Conservation (phyloP, 345 rosid genomes). For the Salix viminalis region DNA sequence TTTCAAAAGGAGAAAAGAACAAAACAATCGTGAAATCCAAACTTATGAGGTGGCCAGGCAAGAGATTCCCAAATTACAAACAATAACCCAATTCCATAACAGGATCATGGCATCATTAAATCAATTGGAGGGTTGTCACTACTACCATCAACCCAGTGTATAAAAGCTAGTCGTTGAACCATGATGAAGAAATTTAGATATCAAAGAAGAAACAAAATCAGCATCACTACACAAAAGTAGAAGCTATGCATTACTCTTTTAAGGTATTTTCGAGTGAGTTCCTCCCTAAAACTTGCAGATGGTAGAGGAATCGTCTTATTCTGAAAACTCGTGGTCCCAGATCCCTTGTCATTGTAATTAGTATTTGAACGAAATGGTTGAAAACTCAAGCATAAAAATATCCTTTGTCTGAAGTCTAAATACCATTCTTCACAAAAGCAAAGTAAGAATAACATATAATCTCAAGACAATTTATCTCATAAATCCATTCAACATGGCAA, state of each 20-base stretch:
- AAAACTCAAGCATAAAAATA: constrained; percentile 7
- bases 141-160: background rate
- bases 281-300: background rate
- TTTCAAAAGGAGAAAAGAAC: constrained; percentile 3
- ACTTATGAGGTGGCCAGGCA: background rate
- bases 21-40: constrained; percentile 1
- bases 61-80: background rate
- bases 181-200: background rate
- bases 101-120: background rate
- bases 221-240: background rate
- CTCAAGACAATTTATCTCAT: background rate
- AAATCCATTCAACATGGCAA: background rate
- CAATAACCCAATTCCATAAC: background rate
- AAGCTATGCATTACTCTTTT: background rate
- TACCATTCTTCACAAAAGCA: background rate
- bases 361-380: background rate
- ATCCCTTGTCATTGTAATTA: background rate
- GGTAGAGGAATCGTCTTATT: constrained; percentile 8
- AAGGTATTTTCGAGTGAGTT: constrained; percentile 1
- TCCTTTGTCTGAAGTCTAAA: background rate
- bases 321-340: constrained; percentile 7
- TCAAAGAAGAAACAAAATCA: background rate
- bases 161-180: background rate
- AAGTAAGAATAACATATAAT: background rate
- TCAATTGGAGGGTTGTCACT: background rate